Percentiles rank a stretch among this genome's conserved stretches.
These are phyloP conservation scores for Sisymbrium altissimum DNA, from an alignment of 345 rosid species.

Conservation along the genomic window DNA sequence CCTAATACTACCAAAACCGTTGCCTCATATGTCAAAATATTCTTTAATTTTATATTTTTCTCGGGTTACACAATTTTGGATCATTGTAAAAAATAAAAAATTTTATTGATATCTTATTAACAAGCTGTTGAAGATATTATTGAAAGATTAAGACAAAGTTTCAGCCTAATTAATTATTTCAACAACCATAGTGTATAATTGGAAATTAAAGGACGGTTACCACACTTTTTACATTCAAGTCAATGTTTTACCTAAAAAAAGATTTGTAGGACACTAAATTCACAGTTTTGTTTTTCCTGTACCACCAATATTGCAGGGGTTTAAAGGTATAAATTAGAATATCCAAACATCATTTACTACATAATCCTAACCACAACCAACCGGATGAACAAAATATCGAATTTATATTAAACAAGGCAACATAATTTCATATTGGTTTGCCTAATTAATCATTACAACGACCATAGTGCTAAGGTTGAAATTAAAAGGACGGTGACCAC, in stretches of 20 bases:
- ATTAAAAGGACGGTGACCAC: too few species aligned
- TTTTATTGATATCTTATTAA: not conserved
- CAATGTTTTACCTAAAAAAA: not conserved
- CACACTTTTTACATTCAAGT: not conserved
- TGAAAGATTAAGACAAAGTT: not conserved
- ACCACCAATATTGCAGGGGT: not conserved
- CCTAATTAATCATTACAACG: conserved; percentile 4
- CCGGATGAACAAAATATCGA: not conserved
- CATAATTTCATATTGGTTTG: not conserved
- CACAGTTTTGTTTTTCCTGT: not conserved
- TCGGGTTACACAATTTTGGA: conserved; percentile 9
- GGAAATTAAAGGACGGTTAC: not conserved
- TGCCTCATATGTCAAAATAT: conserved; percentile 25
- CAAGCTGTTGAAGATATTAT: not conserved
- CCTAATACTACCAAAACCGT: conserved; percentile 23
- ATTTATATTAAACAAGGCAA: not conserved
- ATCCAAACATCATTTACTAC: not conserved
- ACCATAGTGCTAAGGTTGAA: not conserved
- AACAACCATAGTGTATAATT: conserved; percentile 7
- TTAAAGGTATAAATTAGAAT: not conserved
- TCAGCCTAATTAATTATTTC: conserved; percentile 4
- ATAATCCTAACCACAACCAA: conserved; percentile 11
- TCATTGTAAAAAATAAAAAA: not conserved
- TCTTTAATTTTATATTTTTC: not conserved
- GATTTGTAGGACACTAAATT: not conserved